Conservation (phyloP, 2,329 filamentous ascomycete species). For the Fusarium clavum region DNA sequence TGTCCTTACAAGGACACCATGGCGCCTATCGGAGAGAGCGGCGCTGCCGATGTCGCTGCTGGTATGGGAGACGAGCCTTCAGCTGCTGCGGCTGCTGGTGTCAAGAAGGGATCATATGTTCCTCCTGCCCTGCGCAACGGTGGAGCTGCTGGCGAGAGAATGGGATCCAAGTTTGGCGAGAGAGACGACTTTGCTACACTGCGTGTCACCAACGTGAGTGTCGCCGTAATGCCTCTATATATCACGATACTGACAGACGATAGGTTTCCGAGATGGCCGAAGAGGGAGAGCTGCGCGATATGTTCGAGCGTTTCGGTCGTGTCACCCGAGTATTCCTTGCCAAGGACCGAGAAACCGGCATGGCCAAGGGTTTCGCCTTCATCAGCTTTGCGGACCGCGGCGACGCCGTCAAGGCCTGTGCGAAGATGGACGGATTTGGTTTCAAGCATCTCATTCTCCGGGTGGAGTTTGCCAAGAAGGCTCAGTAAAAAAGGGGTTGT, state of each 20-base stretch:
- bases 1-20: slow-evolving; percentile 99
- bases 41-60: slow-evolving; percentile 65
- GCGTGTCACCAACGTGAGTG: slow-evolving; percentile 94
- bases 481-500: slow-evolving; percentile 50
- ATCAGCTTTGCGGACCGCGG: slow-evolving; percentile 93
- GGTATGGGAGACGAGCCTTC: slow-evolving; percentile 64
- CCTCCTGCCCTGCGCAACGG: slow-evolving; percentile 90
- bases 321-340: slow-evolving; percentile 98
- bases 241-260: slow-evolving; percentile 46
- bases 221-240: not conserved
- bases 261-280: slow-evolving; percentile 97
- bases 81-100: slow-evolving; percentile 56
- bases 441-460: slow-evolving; percentile 88
- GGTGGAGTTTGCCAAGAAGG: slow-evolving; percentile 89
- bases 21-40: slow-evolving; percentile 80
- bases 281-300: slow-evolving; percentile 92
- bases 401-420: slow-evolving; percentile 92
- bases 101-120: slow-evolving; percentile 86
- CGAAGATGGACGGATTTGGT: slow-evolving; percentile 97
- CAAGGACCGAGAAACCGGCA: slow-evolving; percentile 95
- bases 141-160: slow-evolving; percentile 78
- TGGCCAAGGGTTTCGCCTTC: slow-evolving; percentile 98
- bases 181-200: slow-evolving; percentile 96
- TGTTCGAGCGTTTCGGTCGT: slow-evolving; percentile 97
- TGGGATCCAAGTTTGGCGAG: slow-evolving; percentile 90